Evolutionary conservation across 192 early-diverging fungal species (phyloP), one percentile per base, ranked within the genome.

Genomic region (Linnemannia exigua): DNA sequence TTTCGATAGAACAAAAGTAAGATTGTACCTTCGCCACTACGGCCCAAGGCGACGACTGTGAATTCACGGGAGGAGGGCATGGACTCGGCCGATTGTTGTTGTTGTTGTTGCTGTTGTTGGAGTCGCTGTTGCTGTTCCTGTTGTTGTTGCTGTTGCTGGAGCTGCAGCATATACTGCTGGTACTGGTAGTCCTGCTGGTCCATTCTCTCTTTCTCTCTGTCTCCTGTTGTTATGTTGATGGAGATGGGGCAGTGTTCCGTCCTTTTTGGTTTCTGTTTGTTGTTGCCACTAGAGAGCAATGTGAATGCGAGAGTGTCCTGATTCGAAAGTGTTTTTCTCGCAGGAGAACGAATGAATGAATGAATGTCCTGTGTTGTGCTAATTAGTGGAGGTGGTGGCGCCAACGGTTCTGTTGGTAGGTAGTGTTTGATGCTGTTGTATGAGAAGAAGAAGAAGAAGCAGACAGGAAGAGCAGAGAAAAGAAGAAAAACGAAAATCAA

Each of bases 1-100:
- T 3, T 44, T 3, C 41, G 9, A 44, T 6, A 44, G 41, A 44
- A 44, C 9, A 44, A 44, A 6, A 44, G 9, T 3, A 78, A 79
- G 7, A 19, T 25, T 8, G 2, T 76, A 86, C 84, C 84, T 86
- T 86, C 84, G 20, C 84, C 84, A 80, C 68, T 79, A 46, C 80
- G 76, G 37, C 84, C 84, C 14, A 86, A 54, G 25, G 84, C 84
- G 16, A 86, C 84, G 17, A 86, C 70, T 3, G 84, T 80, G 75
- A 86, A 86, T 20, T 76, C 75, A 46, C 84, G 84, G 7, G 73
- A 47, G 37, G 83, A 66, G 19, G 82, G 35, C 15, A 37, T 67
- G 19, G 63, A 20, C 5, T 66, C 68, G 17, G 67, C 66, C 48
- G 69, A 33, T 5, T 71, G 80, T n/a, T 82, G 67, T 17, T 82